Percentiles rank a stretch among this genome's conserved stretches.
These are phyloP conservation scores for Crithidia expoeki DNA, from an alignment of 208 protist genomes.

Conservation along the genomic window DNA sequence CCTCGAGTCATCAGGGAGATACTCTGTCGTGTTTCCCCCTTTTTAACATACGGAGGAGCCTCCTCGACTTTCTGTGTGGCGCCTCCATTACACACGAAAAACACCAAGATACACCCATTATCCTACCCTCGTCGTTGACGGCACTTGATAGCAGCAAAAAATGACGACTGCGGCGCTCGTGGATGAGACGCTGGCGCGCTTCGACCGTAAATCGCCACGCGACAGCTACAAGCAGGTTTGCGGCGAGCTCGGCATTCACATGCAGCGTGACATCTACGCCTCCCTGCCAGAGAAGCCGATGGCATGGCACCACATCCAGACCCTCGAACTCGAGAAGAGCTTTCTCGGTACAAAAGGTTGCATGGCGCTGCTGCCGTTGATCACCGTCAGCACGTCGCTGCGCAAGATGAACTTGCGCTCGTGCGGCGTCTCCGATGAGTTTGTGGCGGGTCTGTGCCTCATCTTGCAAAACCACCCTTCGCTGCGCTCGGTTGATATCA, in stretches of 20 bases:
- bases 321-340: constrained; percentile 56
- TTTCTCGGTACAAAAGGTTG: constrained; percentile 76
- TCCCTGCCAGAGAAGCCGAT: constrained; percentile 60
- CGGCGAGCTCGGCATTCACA: constrained; percentile 68
- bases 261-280: constrained; percentile 58
- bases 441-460: constrained; percentile 54
- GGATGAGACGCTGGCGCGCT: constrained; percentile 69
- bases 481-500: constrained; percentile 73
- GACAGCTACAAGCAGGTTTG: constrained; percentile 81
- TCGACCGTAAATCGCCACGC: constrained; percentile 78
- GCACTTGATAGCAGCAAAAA: too few species aligned
- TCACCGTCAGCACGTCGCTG: constrained; percentile 72
- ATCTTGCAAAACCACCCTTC: constrained; percentile 71
- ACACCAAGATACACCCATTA: too few species aligned
- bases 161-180: constrained; percentile 84
- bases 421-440: constrained; percentile 79
- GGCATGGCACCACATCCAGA: constrained; percentile 72
- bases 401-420: constrained; percentile 61
- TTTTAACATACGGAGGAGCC: too few species aligned
- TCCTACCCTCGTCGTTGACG: too few species aligned
- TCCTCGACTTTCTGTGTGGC: too few species aligned
- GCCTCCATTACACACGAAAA: too few species aligned
- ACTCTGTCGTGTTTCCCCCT: too few species aligned
- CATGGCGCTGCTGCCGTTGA: constrained; percentile 76
- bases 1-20: too few species aligned